These are phyloP conservation scores for Lathyrus aphaca DNA, from an alignment of 306 rosid genomes.

Conservation along the genomic window DNA sequence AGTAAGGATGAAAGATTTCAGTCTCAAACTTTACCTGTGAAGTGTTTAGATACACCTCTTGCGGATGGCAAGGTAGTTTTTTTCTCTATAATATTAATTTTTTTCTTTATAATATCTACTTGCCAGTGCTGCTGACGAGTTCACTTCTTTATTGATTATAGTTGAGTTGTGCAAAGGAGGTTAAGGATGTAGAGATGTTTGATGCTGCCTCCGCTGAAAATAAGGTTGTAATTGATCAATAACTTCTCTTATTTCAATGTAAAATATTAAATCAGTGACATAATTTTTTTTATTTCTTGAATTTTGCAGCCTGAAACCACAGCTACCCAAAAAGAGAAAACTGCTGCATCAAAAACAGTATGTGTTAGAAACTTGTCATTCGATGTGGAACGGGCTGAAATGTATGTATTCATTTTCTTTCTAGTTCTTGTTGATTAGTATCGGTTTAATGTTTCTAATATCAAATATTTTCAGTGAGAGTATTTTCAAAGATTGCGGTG, in stretches of 20 bases:
- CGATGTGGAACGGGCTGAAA: conserved; percentile 54
- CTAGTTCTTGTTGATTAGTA: not conserved
- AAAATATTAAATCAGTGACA: not conserved
- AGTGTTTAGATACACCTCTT: conserved; percentile 58
- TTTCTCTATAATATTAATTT: not conserved
- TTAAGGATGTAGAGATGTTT: conserved; percentile 55
- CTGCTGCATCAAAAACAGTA: conserved; percentile 51
- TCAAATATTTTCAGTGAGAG: conserved; percentile 49
- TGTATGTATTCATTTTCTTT: conserved; percentile 49
- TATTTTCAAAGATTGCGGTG: conserved; percentile 68
- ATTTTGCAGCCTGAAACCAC: conserved; percentile 61
- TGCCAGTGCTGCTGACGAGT: conserved; percentile 24
- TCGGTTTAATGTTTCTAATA: conserved; percentile 23
- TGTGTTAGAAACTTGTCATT: conserved; percentile 64
- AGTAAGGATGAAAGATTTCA: conserved; percentile 57
- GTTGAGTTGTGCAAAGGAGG: conserved; percentile 40
- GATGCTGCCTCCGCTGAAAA: conserved; percentile 50
- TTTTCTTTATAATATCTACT: not conserved
- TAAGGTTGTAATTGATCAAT: conserved; percentile 45
- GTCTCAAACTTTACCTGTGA: conserved; percentile 50
- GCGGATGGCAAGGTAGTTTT: conserved; percentile 68
- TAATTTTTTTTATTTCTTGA: conserved; percentile 13
- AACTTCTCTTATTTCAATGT: not conserved
- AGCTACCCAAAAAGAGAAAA: conserved; percentile 41
- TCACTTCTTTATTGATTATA: conserved; percentile 11